Evolutionary conservation across 2,329 filamentous ascomycete species (phyloP), one percentile per base, ranked within the genome.

Genomic region (Beauveria scarabaeidicola): DNA sequence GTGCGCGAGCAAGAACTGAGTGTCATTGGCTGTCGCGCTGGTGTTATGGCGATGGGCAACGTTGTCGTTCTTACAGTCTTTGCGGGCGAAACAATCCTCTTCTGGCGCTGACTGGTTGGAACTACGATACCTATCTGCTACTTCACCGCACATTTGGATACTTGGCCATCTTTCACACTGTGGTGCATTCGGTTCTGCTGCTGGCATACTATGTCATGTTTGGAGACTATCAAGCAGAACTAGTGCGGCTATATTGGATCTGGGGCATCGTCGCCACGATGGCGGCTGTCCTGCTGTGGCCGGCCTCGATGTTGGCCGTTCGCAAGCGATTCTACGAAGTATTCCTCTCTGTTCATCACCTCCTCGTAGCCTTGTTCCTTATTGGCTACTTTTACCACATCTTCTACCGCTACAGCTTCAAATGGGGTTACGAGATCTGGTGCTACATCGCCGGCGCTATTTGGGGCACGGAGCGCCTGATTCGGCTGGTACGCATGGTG

Each of bases 161-260:
- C 78, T 86, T 85, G 43, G 89, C 89, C 68, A 88, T 93, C 63
- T 91, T 89, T 77, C 89, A 92, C 76, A 91, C 89, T 8, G 86
- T 91, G 1, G 21, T 74, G 3, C 73, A 75, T 61, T 73, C 71
- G 2, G 47, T 69, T 5, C 65, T 74, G 61, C 66, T 73, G 1
- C 58, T 69, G 40, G 64, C 41, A 4, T 67, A 71, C 63, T 71
- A 70, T 59, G 40, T 63, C 19, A 25, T 60, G 0, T 64, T 64
- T 17, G 66, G 66, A 11, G 57, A 64, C n/a, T 68, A 71, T 19
- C 53, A 58, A 15, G 58, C 62, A 5, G 69, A 73, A 46, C 19
- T 68, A 1, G 55, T 59, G 1, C 61, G 64, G 7, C 59, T 61
- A 11, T 74, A 72, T 61, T 74, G 65, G 73, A 65, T 67, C 13